Base-by-base conservation (phyloP, 805 yeast species). In the Grigorovia humatica region DNA sequence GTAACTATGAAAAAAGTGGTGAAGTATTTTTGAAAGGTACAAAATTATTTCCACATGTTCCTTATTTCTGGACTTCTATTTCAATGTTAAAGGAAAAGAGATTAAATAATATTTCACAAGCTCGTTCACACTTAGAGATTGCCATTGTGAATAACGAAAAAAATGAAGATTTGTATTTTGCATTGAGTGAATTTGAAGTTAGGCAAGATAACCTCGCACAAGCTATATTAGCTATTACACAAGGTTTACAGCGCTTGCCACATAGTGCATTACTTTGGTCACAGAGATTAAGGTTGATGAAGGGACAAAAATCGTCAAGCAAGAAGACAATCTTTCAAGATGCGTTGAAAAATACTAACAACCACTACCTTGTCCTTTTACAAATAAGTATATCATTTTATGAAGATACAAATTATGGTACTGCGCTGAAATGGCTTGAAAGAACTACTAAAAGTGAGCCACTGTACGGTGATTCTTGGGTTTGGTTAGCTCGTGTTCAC, bases 391-490 rank as follows among this genome's bases (percentile, higher is more conserved):
- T 73, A 12, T 77, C 80, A 51, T 81, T 89, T 55, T 83, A 83
- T 82, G 59, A 70, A 1, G 84, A 79, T 27, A 83, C 85, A 0
- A 85, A 85, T 56, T 66, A 74, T 27, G 68, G 75, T 1, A 83
- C 81, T 56, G 87, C 95, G 0, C 70, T 73, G 51, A 74, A 81
- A 13, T 90, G 96, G 88, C 78, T 88, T 51, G 83, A 83, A 47
- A 72, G 85, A 50, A 85, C 93, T 0, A 62, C 83, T 11, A 71
- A 68, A n/a, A 70, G 73, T 2, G 80, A 82, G 51, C 64, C 70
- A 1, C 70, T 67, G n/a, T 77, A 72, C 61, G 97, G 96, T 4
- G 97, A 90, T 66, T 67, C 75, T 2, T 88, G 95, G 85, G 77
- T 80, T 0, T 83, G 88, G 83, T 60, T 73, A 48, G 79, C 77